Conservation (phyloP, 306 rosid genomes). For the Medicago lupulina region DNA sequence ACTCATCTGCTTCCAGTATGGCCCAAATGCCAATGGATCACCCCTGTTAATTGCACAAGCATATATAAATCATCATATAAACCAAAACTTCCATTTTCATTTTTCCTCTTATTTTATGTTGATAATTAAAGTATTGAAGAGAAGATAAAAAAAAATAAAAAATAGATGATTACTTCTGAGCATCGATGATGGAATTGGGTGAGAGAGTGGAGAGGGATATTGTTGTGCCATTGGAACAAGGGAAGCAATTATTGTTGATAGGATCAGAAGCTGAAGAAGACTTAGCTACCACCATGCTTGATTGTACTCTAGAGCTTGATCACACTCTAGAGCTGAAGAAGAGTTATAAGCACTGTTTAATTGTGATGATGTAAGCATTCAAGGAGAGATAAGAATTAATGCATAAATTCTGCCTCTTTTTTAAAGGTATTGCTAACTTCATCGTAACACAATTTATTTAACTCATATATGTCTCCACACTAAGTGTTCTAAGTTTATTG, state of each 20-base stretch:
- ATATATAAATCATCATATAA: background rate
- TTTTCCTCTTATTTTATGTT: too few relatives aligned
- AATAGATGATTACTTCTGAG: constrained; percentile 51
- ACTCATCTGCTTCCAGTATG: constrained; percentile 64
- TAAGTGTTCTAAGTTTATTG: too few relatives aligned
- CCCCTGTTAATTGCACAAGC: constrained; percentile 55
- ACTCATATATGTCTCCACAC: too few relatives aligned
- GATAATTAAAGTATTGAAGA: background rate
- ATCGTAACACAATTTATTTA: too few relatives aligned
- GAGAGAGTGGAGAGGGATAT: constrained; percentile 2
- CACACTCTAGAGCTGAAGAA: too few relatives aligned
- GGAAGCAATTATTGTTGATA: background rate
- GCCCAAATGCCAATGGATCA: constrained; percentile 56
- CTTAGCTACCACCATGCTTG: constrained; percentile 37
- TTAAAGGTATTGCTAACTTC: too few relatives aligned
- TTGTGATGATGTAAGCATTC: background rate
- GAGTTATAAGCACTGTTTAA: background rate
- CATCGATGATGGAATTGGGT: constrained; percentile 44
- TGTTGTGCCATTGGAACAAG: constrained; percentile 36
- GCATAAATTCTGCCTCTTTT: background rate
- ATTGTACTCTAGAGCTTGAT: background rate
- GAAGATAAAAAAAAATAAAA: background rate
- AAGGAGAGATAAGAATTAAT: background rate
- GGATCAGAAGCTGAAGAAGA: constrained; percentile 9
- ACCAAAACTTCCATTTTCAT: too few relatives aligned